Evolutionary conservation across 441 rosid species (phyloP).

Genomic region (Eutrema salsugineum): DNA sequence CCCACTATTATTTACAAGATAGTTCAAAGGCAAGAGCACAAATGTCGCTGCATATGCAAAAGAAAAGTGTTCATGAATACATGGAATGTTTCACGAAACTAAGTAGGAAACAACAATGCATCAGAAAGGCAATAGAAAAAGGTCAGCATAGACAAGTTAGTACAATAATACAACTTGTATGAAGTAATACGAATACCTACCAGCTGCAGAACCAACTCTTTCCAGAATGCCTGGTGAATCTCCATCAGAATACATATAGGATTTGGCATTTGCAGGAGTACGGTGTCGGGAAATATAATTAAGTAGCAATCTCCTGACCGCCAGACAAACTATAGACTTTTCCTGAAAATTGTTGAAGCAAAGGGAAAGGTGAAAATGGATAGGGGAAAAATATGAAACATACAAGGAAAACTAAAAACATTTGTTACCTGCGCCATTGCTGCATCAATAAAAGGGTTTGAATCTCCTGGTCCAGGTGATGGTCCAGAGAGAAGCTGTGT

Average conservation of each 20-base stretch:
- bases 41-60: conserved; percentile 69
- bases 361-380: conserved; percentile 6
- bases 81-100: not conserved
- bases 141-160: not conserved
- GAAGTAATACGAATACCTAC: conserved; percentile 39
- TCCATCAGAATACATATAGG: conserved; percentile 60
- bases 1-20: conserved; percentile 67
- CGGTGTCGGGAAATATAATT: conserved; percentile 68
- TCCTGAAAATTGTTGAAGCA: conserved; percentile 53
- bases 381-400: conserved; percentile 8
- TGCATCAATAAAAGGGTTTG: conserved; percentile 85
- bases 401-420: not conserved
- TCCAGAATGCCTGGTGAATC: conserved; percentile 80
- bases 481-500: conserved; percentile 90
- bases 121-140: not conserved
- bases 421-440: conserved; percentile 82
- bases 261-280: conserved; percentile 38
- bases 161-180: not conserved
- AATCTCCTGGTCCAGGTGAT: conserved; percentile 69
- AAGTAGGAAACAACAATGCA: not conserved
- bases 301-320: conserved; percentile 66
- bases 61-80: not conserved
- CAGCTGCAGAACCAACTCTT: conserved; percentile 96
- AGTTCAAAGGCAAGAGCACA: conserved; percentile 85
- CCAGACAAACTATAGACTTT: conserved; percentile 58